These are phyloP conservation scores for Nakazawaea wyomingensis DNA, from an alignment of 805 yeast species.

Conservation along the genomic window DNA sequence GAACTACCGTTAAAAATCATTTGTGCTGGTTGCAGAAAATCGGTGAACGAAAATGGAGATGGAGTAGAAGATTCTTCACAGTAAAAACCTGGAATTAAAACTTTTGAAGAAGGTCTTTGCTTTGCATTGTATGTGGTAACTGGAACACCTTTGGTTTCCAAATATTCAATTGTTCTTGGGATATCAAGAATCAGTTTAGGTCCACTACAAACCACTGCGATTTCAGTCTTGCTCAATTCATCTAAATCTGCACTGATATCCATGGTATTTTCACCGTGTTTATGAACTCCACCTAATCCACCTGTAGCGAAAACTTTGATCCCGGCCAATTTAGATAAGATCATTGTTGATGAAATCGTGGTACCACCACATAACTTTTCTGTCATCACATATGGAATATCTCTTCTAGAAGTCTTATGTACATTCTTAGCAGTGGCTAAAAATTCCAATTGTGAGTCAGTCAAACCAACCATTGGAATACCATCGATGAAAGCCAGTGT, in stretches of 20 bases:
- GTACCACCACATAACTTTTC: slow-evolving; percentile 73
- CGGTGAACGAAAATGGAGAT: slow-evolving; percentile 62
- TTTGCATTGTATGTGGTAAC: slow-evolving; percentile 50
- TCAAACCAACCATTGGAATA: slow-evolving; percentile 63
- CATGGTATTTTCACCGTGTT: slow-evolving; percentile 68
- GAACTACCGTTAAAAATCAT: slow-evolving; percentile 44
- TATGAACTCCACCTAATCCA: slow-evolving; percentile 88
- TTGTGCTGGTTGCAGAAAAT: slow-evolving; percentile 55
- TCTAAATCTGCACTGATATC: slow-evolving; percentile 86
- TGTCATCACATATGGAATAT: slow-evolving; percentile 68
- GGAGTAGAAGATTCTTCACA: slow-evolving; percentile 66
- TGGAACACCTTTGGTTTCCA: slow-evolving; percentile 88
- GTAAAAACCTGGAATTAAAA: slow-evolving; percentile 76
- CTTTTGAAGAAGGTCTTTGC: slow-evolving; percentile 27
- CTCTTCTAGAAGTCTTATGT: slow-evolving; percentile 74
- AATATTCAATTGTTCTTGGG: slow-evolving; percentile 72
- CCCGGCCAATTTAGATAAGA: slow-evolving; percentile 68
- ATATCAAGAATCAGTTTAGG: slow-evolving; percentile 85
- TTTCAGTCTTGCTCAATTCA: slow-evolving; percentile 77
- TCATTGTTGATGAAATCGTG: slow-evolving; percentile 86
- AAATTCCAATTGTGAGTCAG: slow-evolving; percentile 37
- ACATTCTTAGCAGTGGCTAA: slow-evolving; percentile 38
- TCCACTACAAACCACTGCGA: slow-evolving; percentile 89
- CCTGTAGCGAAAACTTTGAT: slow-evolving; percentile 88
- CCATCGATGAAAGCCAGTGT: slow-evolving; percentile 79